Evolutionary conservation across 164 flowering plant species (phyloP).

Genomic region (Stephania japonica): DNA sequence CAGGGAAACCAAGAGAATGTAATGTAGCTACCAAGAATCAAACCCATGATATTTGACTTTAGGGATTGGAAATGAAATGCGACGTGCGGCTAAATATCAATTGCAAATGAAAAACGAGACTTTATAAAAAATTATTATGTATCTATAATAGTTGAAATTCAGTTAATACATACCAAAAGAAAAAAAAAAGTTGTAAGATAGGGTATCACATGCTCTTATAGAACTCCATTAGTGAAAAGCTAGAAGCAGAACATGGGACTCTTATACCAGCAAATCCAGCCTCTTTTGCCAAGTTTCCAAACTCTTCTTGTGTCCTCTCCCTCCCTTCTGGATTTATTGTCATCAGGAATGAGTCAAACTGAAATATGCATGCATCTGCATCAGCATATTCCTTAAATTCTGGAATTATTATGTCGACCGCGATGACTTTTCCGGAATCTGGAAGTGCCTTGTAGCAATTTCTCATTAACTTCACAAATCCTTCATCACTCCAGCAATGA

Average conservation of each 20-base stretch:
- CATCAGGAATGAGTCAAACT: slow-evolving; percentile 60
- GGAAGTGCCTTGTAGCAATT: slow-evolving; percentile 74
- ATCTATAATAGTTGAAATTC: not conserved
- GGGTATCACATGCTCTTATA: slow-evolving; percentile 23
- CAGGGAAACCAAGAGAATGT: too few relatives aligned
- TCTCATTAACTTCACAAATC: slow-evolving; percentile 60
- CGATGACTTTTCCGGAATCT: slow-evolving; percentile 58
- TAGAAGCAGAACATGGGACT: slow-evolving; percentile 44
- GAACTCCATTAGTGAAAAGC: slow-evolving; percentile 65
- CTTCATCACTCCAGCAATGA: slow-evolving; percentile 87
- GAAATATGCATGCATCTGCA: slow-evolving; percentile 34
- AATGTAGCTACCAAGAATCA: too few relatives aligned
- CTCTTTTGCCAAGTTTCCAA: slow-evolving; percentile 52
- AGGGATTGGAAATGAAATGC: too few relatives aligned
- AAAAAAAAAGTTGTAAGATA: not conserved
- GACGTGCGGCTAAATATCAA: too few relatives aligned
- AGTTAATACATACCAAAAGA: not conserved
- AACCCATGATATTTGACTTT: too few relatives aligned
- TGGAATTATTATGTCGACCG: slow-evolving; percentile 58
- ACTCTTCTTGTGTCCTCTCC: slow-evolving; percentile 69
- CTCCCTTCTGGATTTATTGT: slow-evolving; percentile 79
- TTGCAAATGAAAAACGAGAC: not conserved
- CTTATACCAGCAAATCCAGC: slow-evolving; percentile 56
- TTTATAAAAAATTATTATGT: not conserved
- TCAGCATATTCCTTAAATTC: slow-evolving; percentile 41